A percentile compares a stretch with the other conserved stretches of the same genome.
Conservation (phyloP, 768 basidiomycete species). For the Tylopilus rubrobrunneus region DNA sequence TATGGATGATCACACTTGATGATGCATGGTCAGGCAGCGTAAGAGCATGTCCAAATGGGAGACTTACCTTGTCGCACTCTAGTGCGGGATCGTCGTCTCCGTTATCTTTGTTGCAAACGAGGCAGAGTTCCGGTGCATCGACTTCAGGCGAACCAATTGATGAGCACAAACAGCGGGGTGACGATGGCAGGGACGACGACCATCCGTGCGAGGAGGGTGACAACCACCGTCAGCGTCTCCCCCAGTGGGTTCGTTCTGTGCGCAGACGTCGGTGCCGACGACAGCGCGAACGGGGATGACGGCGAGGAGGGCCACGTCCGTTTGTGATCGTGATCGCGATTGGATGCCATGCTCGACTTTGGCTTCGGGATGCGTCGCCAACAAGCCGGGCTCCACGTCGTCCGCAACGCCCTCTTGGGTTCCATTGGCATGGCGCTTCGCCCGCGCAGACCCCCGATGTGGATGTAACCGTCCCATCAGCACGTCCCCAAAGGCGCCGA, state of each 20-base stretch:
- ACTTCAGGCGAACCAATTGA: conserved; percentile 20
- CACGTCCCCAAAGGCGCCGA: conserved; percentile 18
- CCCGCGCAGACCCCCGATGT: neutral
- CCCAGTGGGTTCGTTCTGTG: conserved; percentile 42
- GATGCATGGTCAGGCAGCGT: conserved; percentile 2
- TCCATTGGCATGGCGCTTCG: neutral
- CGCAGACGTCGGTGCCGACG: neutral
- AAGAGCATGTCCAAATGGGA: neutral
- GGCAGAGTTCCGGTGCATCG: conserved; percentile 61
- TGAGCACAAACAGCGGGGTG: conserved; percentile 69
- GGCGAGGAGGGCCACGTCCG: too few relatives aligned
- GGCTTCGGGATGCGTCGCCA: neutral
- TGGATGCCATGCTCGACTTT: conserved; percentile 5
- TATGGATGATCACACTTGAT: conserved; percentile 70
- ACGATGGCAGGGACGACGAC: conserved; percentile 75
- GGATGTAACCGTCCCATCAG: conserved; percentile 9
- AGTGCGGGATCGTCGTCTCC: conserved; percentile 72
- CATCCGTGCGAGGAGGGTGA: conserved; percentile 85
- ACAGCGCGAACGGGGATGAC: too few relatives aligned
- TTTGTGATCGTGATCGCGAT: neutral
- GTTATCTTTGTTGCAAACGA: conserved; percentile 65
- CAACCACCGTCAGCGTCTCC: conserved; percentile 79
- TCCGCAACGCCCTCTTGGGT: neutral
- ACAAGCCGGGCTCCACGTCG: conserved; percentile 9
- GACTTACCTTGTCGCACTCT: conserved; percentile 84